Percentiles rank a stretch among this genome's conserved stretches.
Conservation (phyloP, 202 grass and related monocot species). For the Cymbopogon flexuosus region DNA sequence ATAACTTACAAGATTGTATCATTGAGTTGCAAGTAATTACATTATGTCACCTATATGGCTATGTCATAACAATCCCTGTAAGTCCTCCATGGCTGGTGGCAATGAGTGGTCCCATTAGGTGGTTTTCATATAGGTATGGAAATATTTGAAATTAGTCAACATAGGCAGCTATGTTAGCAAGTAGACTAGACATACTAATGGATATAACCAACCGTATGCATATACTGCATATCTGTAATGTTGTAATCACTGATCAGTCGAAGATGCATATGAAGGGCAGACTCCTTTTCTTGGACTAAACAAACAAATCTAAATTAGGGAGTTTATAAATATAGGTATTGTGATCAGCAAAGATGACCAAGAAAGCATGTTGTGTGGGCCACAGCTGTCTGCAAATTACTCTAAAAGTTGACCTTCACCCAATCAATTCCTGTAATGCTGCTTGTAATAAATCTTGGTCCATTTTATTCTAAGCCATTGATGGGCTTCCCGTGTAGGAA, state of each 20-base stretch:
- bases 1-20: not conserved
- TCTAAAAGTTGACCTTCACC: not conserved
- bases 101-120: slow-evolving; percentile 1
- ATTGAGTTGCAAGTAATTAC: slow-evolving; percentile 12
- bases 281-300: not conserved
- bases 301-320: not conserved
- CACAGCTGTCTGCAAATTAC: not conserved
- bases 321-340: not conserved
- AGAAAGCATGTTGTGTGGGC: slow-evolving; percentile 2
- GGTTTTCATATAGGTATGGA: not conserved
- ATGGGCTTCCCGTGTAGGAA: not conserved
- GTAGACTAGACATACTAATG: not conserved
- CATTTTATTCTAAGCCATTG: not conserved
- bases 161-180: not conserved
- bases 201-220: not conserved
- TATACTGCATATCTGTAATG: not conserved
- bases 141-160: slow-evolving; percentile 5
- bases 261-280: not conserved
- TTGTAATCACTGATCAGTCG: not conserved
- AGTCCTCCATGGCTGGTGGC: not conserved
- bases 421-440: not conserved
- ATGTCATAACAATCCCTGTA: not conserved
- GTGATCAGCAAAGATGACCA: not conserved
- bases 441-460: slow-evolving; percentile 4
- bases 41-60: not conserved